phyloP scores from a whole-genome alignment of 2,329 filamentous ascomycete species.

The Didymella arachidicola region DNA sequence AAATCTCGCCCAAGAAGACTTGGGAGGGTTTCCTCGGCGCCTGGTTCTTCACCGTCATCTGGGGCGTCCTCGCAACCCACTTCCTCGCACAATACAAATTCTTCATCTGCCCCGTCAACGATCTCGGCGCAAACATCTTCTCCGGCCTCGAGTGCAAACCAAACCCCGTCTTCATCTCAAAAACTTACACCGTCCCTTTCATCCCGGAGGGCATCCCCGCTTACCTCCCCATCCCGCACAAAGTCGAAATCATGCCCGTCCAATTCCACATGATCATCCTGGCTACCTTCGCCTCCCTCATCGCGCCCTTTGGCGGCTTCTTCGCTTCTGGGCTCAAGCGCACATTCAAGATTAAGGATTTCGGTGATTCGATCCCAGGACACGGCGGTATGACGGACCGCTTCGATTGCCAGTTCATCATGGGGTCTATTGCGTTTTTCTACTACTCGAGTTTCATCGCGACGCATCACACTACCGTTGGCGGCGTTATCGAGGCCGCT shows the following conservation, averaged over 20 bases:
- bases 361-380: slow-evolving; percentile 96
- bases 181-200: slow-evolving; percentile 72
- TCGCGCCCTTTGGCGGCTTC: slow-evolving; percentile 97
- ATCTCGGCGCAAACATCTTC: slow-evolving; percentile 91
- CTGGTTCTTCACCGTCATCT: slow-evolving; percentile 93
- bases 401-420: slow-evolving; percentile 99
- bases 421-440: slow-evolving; percentile 98
- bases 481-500: slow-evolving; percentile 86
- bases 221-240: slow-evolving; percentile 67
- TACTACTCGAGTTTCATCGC: slow-evolving; percentile 99
- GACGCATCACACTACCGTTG: slow-evolving; percentile 82
- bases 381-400: slow-evolving; percentile 98
- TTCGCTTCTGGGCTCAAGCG: slow-evolving; percentile 97
- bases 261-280: slow-evolving; percentile 92
- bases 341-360: slow-evolving; percentile 99
- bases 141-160: slow-evolving; percentile 88
- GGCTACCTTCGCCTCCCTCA: slow-evolving; percentile 92
- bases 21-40: slow-evolving; percentile 97
- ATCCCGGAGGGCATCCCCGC: slow-evolving; percentile 38
- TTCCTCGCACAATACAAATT: slow-evolving; percentile 90
- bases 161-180: slow-evolving; percentile 88
- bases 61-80: slow-evolving; percentile 82
- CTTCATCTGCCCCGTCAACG: slow-evolving; percentile 97
- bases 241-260: slow-evolving; percentile 82
- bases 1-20: slow-evolving; percentile 98